Evolutionary conservation across 2,329 filamentous ascomycete species (phyloP).

Genomic region (Triangularia setosa): DNA sequence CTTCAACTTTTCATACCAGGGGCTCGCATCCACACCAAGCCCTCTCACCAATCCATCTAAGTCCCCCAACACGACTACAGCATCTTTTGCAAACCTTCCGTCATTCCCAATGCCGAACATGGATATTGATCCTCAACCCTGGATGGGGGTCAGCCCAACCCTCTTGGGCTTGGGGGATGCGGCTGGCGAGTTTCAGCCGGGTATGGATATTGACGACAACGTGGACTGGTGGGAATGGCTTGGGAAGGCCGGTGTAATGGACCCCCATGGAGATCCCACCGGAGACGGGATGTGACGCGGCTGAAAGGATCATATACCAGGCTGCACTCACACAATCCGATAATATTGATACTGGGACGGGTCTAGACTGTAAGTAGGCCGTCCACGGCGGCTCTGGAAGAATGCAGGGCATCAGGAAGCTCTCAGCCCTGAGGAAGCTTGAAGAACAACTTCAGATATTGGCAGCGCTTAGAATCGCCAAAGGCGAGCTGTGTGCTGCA

Average conservation of each 20-base stretch:
- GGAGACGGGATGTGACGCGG: not conserved
- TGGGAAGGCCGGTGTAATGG: not conserved
- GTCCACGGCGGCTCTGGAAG: not conserved
- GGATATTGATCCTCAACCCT: not conserved
- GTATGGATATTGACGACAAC: slow-evolving; percentile 4
- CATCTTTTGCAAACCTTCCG: not conserved
- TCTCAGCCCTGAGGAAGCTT: no score
- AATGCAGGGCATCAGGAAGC: not conserved
- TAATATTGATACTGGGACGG: not conserved
- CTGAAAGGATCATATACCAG: not conserved
- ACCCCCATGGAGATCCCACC: not conserved
- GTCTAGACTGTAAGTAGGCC: no score
- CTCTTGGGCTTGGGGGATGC: not conserved
- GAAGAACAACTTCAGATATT: no score
- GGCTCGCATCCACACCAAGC: not conserved
- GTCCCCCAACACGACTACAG: not conserved
- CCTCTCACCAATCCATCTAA: not conserved
- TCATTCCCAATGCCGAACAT: not conserved
- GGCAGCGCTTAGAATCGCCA: no score
- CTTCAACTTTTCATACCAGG: not conserved
- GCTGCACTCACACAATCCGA: not conserved
- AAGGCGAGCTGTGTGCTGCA: no score
- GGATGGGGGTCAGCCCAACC: not conserved
- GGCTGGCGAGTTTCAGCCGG: not conserved
- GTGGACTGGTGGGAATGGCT: slow-evolving; percentile 7